A percentile compares a stretch with the other conserved stretches of the same genome.
Conservation (phyloP, 768 basidiomycete genomes). For the Lactarius trivialis region DNA sequence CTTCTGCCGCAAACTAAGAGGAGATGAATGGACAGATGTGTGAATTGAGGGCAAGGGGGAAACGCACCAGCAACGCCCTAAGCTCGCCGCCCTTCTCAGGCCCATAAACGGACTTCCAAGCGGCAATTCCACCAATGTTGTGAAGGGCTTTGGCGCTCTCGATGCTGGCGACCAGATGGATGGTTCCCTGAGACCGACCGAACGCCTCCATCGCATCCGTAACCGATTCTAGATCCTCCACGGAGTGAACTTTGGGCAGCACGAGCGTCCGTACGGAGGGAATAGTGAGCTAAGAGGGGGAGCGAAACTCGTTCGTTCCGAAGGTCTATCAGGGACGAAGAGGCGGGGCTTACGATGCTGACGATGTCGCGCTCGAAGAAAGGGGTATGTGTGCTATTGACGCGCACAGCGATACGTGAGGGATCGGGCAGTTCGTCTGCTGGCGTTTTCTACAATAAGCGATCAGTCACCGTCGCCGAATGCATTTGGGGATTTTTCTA, state of each 20-base stretch:
- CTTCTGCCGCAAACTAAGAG: slow-evolving; percentile 85
- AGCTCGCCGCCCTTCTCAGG: slow-evolving; percentile 45
- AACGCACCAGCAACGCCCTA: slow-evolving; percentile 60
- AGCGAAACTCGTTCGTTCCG: not conserved
- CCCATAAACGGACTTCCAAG: slow-evolving; percentile 51
- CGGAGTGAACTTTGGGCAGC: slow-evolving; percentile 77
- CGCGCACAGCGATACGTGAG: slow-evolving; percentile 57
- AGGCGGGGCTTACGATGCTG: slow-evolving; percentile 42
- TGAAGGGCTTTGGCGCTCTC: slow-evolving; percentile 75
- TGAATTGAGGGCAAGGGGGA: not conserved
- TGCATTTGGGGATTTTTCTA: slow-evolving; percentile 19
- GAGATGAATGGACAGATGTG: not conserved
- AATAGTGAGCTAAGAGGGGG: slow-evolving; percentile 36
- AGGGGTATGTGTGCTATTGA: slow-evolving; percentile 60
- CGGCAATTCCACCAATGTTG: slow-evolving; percentile 63
- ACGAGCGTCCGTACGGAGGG: slow-evolving; percentile 58
- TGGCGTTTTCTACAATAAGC: slow-evolving; percentile 5
- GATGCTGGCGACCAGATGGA: slow-evolving; percentile 71
- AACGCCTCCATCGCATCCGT: slow-evolving; percentile 40
- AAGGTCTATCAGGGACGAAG: not conserved
- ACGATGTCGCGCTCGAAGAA: slow-evolving; percentile 61
- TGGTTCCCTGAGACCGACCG: slow-evolving; percentile 29
- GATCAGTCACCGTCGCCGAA: not conserved
- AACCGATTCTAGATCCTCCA: slow-evolving; percentile 56
- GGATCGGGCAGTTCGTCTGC: slow-evolving; percentile 36